These are phyloP conservation scores for Larix kaempferi DNA, from an alignment of 75 land plant species.

Conservation along the genomic window DNA sequence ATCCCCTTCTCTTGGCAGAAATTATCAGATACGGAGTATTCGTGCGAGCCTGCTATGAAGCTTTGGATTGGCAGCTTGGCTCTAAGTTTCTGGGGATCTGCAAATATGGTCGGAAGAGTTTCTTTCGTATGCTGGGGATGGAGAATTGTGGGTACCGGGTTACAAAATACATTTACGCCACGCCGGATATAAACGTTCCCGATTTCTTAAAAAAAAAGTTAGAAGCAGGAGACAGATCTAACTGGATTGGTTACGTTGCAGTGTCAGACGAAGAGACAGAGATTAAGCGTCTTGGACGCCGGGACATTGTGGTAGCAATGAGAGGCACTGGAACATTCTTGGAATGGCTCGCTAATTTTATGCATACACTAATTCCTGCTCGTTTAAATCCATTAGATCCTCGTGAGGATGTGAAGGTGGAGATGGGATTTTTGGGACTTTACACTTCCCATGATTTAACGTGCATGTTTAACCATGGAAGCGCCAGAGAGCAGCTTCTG, in stretches of 20 bases:
- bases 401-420: no score
- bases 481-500: slow-evolving; percentile 55
- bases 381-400: no score
- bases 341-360: no score
- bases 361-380: no score
- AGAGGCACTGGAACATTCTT: no score
- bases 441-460: slow-evolving; percentile 53
- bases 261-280: slow-evolving; percentile 40
- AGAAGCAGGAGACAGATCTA: slow-evolving; percentile 16
- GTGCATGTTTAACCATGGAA: slow-evolving; percentile 36
- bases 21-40: slow-evolving; percentile 76
- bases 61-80: slow-evolving; percentile 58
- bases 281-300: no score
- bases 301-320: no score
- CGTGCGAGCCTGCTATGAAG: slow-evolving; percentile 40
- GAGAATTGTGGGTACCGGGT: slow-evolving; percentile 46
- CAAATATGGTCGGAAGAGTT: slow-evolving; percentile 35
- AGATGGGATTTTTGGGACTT: slow-evolving; percentile 12
- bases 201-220: slow-evolving; percentile 38
- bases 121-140: slow-evolving; percentile 42
- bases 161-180: slow-evolving; percentile 74
- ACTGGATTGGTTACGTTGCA: slow-evolving; percentile 85
- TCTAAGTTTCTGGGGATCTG: slow-evolving; percentile 61
- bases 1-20: slow-evolving; percentile 51
- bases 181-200: slow-evolving; percentile 54